These are phyloP conservation scores for Lagenidium sp. DNA, from an alignment of 352 stramenopile species.

Conservation along the genomic window DNA sequence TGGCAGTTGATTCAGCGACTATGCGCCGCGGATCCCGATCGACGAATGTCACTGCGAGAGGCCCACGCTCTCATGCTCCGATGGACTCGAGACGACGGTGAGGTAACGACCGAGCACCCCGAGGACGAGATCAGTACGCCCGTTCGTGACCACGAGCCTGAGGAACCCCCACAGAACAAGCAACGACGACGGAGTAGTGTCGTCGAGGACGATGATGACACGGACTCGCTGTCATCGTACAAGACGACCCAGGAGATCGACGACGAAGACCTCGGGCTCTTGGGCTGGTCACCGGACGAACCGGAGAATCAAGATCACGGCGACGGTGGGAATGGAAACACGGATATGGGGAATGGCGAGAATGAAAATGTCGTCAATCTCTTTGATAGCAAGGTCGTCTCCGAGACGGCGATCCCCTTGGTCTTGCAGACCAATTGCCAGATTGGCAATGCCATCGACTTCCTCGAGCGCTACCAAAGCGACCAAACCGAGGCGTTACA, in stretches of 20 bases:
- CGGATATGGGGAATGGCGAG: too few species aligned
- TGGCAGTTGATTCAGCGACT: constrained; percentile 61
- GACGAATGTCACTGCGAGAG: not conserved
- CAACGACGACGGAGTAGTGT: too few species aligned
- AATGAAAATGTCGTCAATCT: not conserved
- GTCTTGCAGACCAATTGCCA: constrained; percentile 8
- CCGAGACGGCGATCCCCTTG: not conserved
- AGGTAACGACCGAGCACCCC: not conserved
- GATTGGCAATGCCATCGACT: constrained; percentile 8
- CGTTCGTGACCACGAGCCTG: too few species aligned
- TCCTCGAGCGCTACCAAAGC: not conserved
- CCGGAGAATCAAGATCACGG: too few species aligned
- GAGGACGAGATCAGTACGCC: too few species aligned
- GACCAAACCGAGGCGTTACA: not conserved
- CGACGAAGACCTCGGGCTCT: not conserved
- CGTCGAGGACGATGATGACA: not conserved
- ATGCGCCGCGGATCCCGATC: constrained; percentile 44
- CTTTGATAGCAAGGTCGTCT: not conserved
- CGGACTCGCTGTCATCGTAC: constrained; percentile 11
- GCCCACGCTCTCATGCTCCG: too few species aligned
- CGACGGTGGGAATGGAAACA: too few species aligned
- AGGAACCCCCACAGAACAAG: too few species aligned
- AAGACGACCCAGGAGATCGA: constrained; percentile 9
- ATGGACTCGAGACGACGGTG: not conserved
- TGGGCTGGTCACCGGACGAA: too few species aligned